These are phyloP conservation scores for Cryptococcus amylolentus DNA, from an alignment of 1,284 basidiomycete species.

Conservation along the genomic window DNA sequence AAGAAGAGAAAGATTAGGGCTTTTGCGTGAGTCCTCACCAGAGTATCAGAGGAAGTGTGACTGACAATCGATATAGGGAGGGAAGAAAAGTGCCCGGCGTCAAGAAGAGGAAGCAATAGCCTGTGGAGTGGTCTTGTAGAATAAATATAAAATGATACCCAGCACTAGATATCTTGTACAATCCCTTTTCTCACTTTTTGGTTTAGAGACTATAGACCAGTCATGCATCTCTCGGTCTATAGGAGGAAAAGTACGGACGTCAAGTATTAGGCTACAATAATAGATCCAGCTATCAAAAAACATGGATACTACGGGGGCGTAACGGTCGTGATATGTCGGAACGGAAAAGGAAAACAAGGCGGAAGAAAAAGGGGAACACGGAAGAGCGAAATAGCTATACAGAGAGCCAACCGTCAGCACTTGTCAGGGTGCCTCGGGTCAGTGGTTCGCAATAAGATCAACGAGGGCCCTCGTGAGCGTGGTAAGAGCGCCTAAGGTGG, in stretches of 20 bases:
- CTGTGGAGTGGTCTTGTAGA: not conserved
- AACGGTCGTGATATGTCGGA: not conserved
- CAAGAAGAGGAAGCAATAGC: slow-evolving; percentile 8
- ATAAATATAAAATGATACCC: not conserved
- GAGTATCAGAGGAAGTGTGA: not conserved
- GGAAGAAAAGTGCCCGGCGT: slow-evolving; percentile 6
- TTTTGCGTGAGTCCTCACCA: slow-evolving; percentile 38
- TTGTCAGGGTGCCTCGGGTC: not conserved
- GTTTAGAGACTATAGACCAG: not conserved
- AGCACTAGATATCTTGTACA: slow-evolving; percentile 1
- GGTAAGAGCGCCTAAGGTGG: slow-evolving; percentile 70
- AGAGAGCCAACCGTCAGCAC: not conserved
- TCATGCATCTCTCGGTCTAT: not conserved
- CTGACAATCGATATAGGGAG: slow-evolving; percentile 4
- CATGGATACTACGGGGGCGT: not conserved
- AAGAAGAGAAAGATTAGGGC: slow-evolving; percentile 65
- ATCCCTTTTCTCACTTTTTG: not conserved
- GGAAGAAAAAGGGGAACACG: not conserved
- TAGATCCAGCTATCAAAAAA: not conserved
- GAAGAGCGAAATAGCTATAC: not conserved
- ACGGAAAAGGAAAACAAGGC: not conserved
- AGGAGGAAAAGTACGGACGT: not conserved
- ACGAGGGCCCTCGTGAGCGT: slow-evolving; percentile 40
- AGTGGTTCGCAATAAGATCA: slow-evolving; percentile 2
- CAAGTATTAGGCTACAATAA: not conserved